These are phyloP conservation scores for Boeremia lycopersici DNA, from an alignment of 2,329 filamentous ascomycete species.

Conservation along the genomic window DNA sequence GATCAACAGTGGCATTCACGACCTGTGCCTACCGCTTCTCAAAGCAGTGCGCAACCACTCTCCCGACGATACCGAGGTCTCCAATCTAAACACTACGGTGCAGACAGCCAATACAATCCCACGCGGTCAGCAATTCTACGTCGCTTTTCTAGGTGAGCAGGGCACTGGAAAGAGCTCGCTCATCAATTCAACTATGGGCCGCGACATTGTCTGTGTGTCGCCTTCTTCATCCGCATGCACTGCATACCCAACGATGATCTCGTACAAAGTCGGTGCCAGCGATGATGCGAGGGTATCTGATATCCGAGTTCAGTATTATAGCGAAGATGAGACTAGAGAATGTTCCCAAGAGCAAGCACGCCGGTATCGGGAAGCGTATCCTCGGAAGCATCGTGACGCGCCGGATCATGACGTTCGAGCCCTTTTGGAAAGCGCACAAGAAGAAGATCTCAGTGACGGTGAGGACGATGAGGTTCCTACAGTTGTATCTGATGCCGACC, in stretches of 20 bases:
- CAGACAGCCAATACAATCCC: not conserved
- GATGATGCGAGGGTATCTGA: constrained; percentile 13
- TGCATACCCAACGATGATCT: not conserved
- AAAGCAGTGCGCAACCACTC: not conserved
- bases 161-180: not conserved
- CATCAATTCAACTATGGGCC: not conserved
- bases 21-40: constrained; percentile 7
- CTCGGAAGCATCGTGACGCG: not conserved
- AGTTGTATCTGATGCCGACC: not conserved
- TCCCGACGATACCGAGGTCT: not conserved
- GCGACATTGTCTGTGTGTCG: not conserved
- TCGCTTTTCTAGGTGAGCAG: not conserved
- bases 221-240: not conserved
- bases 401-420: not conserved
- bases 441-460: not conserved
- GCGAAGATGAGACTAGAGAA: not conserved
- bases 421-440: not conserved
- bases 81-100: not conserved
- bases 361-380: constrained; percentile 1
- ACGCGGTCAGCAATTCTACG: not conserved
- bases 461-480: not conserved
- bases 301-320: constrained; percentile 7
- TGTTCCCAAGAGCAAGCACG: constrained; percentile 11
- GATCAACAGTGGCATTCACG: not conserved
- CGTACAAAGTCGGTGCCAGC: constrained; percentile 6